Evolutionary conservation across 2,329 filamentous ascomycete species (phyloP), one percentile per base, ranked within the genome.

Genomic region (Hypoxylon sp.): DNA sequence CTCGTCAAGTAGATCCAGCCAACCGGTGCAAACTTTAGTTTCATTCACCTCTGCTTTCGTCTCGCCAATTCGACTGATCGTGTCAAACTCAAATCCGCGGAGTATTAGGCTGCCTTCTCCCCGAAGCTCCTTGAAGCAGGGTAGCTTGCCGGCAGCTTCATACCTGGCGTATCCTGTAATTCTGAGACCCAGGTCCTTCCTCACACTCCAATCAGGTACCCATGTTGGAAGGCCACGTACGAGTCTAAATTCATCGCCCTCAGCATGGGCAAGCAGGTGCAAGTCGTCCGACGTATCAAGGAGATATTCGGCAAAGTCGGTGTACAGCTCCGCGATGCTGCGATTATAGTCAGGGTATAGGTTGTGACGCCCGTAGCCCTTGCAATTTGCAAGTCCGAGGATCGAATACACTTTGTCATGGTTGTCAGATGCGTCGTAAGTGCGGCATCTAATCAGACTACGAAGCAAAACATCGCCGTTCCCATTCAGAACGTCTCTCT

Each of bases 131-230:
- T 60, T 59, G 42, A 68, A 61, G 29, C 62, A 66, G 29, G 66
- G 59, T 10, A 71, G 58, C n/a, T 44, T 44, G 3, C 71, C 70
- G 11, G 70, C 70, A 26, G 71, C 70, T 11, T 63, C 11, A 33
- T 69, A 73, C 24, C 71, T 66, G 1, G 17, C 9, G 26, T 73
- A 73, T 19, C 70, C 68, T 11, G 71, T 73, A 46, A 73, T 72
- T 48, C 70, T 35, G 6, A 73, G 62, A 13, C 71, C 71, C 0
- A 72, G 31, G 10, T 72, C 66, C 24, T 67, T 58, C n/a, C 55
- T 63, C 17, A 71, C 61, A 14, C 70, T 72, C 71, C 71, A 73
- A 57, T 73, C 71, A 3, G 68, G 63, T 4, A 63, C 71, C 71
- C 71, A 73, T 1, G 70, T 68, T 19, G 71, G 71, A 8, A 73